Evolutionary conservation across 2,329 filamentous ascomycete species (phyloP).

Genomic region (Botrytis pseudocinerea): DNA sequence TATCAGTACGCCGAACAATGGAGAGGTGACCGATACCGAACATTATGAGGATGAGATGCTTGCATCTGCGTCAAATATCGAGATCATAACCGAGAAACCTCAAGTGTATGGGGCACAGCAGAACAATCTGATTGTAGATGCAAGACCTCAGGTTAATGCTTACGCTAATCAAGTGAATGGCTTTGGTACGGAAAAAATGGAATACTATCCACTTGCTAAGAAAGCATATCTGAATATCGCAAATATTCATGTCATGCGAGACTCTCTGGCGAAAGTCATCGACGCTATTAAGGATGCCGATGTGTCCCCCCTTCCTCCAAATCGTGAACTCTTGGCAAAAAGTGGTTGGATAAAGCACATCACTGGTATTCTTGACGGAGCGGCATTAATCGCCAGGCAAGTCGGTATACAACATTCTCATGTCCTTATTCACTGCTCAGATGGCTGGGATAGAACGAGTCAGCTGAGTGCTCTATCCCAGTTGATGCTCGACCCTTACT

Average conservation of each 20-base stretch:
- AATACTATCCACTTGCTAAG: constrained; percentile 88
- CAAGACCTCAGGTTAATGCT: constrained; percentile 89
- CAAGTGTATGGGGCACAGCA: constrained; percentile 89
- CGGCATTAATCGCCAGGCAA: constrained; percentile 79
- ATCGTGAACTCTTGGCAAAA: constrained; percentile 74
- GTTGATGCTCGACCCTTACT: constrained; percentile 93
- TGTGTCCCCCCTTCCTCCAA: constrained; percentile 78
- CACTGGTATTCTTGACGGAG: constrained; percentile 77
- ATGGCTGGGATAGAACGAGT: constrained; percentile 96
- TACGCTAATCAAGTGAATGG: constrained; percentile 92
- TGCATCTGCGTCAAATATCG: constrained; percentile 46
- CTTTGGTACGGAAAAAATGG: constrained; percentile 95
- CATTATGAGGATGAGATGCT: constrained; percentile 69
- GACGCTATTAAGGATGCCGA: constrained; percentile 93
- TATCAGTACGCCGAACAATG: constrained; percentile 38
- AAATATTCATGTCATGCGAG: constrained; percentile 98
- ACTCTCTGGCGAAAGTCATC: constrained; percentile 82
- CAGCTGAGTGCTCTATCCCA: constrained; percentile 91
- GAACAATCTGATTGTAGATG: constrained; percentile 92
- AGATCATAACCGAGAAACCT: constrained; percentile 57
- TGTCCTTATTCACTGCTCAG: constrained; percentile 94
- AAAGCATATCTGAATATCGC: constrained; percentile 95
- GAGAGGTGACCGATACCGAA: constrained; percentile 62
- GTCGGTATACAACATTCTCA: constrained; percentile 92
- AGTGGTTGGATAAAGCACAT: constrained; percentile 95